These are phyloP conservation scores for Chrysosporium queenslandicum DNA, from an alignment of 2,329 filamentous ascomycete species.

Conservation along the genomic window DNA sequence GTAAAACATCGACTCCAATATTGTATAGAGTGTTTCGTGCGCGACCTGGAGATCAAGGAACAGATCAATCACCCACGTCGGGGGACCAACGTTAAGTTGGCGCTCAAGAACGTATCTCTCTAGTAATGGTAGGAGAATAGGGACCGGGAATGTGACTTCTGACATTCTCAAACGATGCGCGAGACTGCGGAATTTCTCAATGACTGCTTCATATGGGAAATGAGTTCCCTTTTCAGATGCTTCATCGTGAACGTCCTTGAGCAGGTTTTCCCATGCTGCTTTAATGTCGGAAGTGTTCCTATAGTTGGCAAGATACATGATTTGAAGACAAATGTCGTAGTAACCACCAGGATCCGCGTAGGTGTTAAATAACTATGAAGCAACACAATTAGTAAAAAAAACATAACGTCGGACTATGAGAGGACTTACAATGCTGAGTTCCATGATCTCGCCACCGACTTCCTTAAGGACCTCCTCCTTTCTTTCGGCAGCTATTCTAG, in stretches of 20 bases:
- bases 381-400: background rate
- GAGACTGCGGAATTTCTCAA: constrained; percentile 47
- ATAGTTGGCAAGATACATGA: constrained; percentile 86
- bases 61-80: constrained; percentile 54
- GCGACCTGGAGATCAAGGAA: constrained; percentile 55
- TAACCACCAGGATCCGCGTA: constrained; percentile 88
- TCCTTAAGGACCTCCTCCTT: constrained; percentile 54
- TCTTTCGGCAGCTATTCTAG: constrained; percentile 55
- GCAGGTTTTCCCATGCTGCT: constrained; percentile 72
- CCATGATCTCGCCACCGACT: constrained; percentile 68
- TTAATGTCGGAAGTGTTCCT: constrained; percentile 76
- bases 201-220: constrained; percentile 41
- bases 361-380: constrained; percentile 70
- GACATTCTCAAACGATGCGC: constrained; percentile 48
- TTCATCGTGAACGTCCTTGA: constrained; percentile 58
- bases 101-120: constrained; percentile 44
- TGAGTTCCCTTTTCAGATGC: constrained; percentile 37
- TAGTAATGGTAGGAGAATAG: constrained; percentile 46
- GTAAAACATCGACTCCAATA: constrained; percentile 58
- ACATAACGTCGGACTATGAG: background rate
- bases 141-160: constrained; percentile 48
- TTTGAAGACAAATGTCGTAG: constrained; percentile 84
- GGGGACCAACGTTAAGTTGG: constrained; percentile 39
- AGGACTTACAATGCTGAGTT: constrained; percentile 60
- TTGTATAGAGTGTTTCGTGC: constrained; percentile 51